Evolutionary conservation across 2,329 filamentous ascomycete genomes (phyloP), one percentile per base, ranked within the genome.

Genomic region (Coniochaeta hoffmannii): DNA sequence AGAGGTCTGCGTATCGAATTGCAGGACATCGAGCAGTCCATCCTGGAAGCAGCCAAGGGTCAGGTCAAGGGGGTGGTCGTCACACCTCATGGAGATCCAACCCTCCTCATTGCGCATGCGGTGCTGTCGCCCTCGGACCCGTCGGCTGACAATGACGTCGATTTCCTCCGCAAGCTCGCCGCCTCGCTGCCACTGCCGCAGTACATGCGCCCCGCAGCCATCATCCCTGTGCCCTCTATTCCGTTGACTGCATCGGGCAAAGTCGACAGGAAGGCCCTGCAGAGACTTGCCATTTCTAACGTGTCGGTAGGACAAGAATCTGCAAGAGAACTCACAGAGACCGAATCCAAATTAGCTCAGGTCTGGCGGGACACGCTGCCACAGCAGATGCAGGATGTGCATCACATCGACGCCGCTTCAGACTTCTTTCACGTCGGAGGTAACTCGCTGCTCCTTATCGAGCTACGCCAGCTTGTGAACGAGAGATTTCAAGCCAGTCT

Each of bases 391-490:
- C 26, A 52, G 28, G 35, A 52, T 19, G 31, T 51, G 28, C 34
- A 55, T 30, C 28, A 51, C 3, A 62, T 65, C 10, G 35, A 55
- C 0, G 17, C 53, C 0, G 41, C 56, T 1, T 64, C 73, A 1
- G 66, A 74, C 62, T 76, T 78, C 61, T 77, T 76, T 62, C 58
- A 60, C 1, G 57, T 71, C 3, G 74, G 74, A 1, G 75, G 74
- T 8, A 73, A 66, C 53, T 77, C 73, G 0, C 55, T 76, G 4
- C 62, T 73, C 0, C 58, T 76, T 1, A 62, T 77, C 14, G 58
- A 65, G 5, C 68, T 81, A 0, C 69, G 73, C 53, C 53, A 59
- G 0, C 54, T 56, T 0, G 69, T 81, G 26, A 59, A 60, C 1
- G 53, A 66, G 1, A 36, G 36, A 0, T 72, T 78, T 53, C 54